These are phyloP conservation scores for Tritrichomonas foetus DNA, from an alignment of 208 protist genomes.

Conservation along the genomic window DNA sequence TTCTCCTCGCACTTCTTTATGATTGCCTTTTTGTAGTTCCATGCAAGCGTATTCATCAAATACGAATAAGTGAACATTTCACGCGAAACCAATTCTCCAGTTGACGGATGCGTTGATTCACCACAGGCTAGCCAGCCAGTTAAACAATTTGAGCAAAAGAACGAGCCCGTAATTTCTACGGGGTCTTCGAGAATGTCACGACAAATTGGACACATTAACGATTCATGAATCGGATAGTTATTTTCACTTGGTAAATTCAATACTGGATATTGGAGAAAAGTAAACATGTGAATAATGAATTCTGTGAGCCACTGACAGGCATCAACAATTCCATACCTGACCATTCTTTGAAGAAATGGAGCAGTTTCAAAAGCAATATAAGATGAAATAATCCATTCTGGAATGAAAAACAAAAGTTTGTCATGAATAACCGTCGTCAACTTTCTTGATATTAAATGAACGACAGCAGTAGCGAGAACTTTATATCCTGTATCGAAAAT, in stretches of 20 bases:
- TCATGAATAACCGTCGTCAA: neutral
- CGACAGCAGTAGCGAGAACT: neutral
- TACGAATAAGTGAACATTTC: neutral
- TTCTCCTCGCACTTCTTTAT: no score
- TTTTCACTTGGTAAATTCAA: neutral
- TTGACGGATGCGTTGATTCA: neutral
- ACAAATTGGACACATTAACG: neutral
- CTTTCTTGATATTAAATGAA: neutral
- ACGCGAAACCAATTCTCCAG: neutral
- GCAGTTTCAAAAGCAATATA: no score
- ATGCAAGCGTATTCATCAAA: neutral
- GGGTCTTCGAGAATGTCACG: neutral
- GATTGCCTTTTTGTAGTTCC: neutral
- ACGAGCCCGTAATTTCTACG: neutral
- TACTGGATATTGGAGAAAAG: neutral
- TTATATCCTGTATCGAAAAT: neutral
- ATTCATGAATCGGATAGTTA: neutral
- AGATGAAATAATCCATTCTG: no score
- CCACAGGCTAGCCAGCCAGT: neutral
- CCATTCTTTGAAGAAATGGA: no score
- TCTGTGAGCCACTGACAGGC: neutral
- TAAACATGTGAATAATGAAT: neutral
- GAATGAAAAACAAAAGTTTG: no score
- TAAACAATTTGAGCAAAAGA: neutral
- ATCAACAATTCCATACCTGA: neutral